Conservation (phyloP, 331 rosid species). For the Stylosanthes scabra region DNA sequence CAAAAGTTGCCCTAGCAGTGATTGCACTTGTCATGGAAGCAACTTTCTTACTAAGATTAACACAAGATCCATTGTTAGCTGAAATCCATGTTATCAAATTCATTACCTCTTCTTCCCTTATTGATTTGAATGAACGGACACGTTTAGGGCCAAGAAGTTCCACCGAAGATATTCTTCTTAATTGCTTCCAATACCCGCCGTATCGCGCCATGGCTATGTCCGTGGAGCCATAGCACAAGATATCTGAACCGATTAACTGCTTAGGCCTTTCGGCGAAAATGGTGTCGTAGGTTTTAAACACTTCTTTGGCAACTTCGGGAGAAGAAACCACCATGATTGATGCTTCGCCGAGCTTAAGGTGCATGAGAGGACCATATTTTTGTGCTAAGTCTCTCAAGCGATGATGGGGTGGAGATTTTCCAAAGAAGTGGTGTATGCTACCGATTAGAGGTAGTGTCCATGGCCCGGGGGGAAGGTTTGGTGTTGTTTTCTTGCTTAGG, state of each 20-base stretch:
- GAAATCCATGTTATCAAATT: slow-evolving; percentile 32
- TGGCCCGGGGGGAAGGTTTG: slow-evolving; percentile 43
- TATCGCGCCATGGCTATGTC: slow-evolving; percentile 40
- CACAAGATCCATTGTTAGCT: slow-evolving; percentile 15
- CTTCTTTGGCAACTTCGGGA: slow-evolving; percentile 35
- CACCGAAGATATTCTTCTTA: slow-evolving; percentile 44
- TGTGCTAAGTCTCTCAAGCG: slow-evolving; percentile 33
- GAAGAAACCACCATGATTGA: slow-evolving; percentile 49
- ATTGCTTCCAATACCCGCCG: slow-evolving; percentile 51
- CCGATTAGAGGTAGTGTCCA: slow-evolving; percentile 42
- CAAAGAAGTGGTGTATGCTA: slow-evolving; percentile 41
- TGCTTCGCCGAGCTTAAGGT: slow-evolving; percentile 45
- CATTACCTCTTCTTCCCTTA: slow-evolving; percentile 44
- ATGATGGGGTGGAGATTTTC: slow-evolving; percentile 28
- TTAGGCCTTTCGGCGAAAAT: slow-evolving; percentile 44
- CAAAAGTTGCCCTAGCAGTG: slow-evolving; percentile 39
- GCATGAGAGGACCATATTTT: slow-evolving; percentile 50
- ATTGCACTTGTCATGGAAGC: slow-evolving; percentile 2
- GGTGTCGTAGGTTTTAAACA: slow-evolving; percentile 42
- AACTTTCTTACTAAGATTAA: slow-evolving; percentile 38
- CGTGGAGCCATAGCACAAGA: slow-evolving; percentile 38
- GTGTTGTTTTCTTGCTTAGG: neutral
- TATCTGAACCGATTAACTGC: slow-evolving; percentile 24
- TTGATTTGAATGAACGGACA: slow-evolving; percentile 42
- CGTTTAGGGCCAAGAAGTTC: slow-evolving; percentile 40